These are phyloP conservation scores for Rutstroemia sp. DNA, from an alignment of 2,329 filamentous ascomycete species.

Conservation along the genomic window DNA sequence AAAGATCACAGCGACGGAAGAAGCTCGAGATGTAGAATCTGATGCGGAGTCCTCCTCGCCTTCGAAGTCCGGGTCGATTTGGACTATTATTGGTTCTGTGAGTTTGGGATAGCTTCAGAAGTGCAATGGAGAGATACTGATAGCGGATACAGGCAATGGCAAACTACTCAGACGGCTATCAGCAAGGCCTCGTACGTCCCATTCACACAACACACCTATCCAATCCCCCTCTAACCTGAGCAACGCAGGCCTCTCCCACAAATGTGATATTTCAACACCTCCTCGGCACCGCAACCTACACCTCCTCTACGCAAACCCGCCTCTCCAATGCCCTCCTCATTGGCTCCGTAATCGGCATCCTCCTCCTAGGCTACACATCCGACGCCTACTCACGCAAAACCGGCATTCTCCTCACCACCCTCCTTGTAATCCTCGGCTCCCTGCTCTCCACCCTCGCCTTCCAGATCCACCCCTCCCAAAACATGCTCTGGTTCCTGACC, in stretches of 20 bases:
- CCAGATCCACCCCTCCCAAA: conserved; percentile 24
- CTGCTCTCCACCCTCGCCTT: conserved; percentile 18
- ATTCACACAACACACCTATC: neutral
- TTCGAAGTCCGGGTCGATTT: neutral
- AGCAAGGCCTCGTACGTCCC: conserved; percentile 1
- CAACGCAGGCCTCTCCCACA: conserved; percentile 24
- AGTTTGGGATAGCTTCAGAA: neutral
- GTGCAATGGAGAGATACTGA: neutral
- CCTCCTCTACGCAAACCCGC: conserved; percentile 26
- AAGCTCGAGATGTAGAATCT: neutral
- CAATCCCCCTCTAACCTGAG: neutral
- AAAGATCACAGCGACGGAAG: neutral
- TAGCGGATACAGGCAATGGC: neutral
- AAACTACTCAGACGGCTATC: conserved; percentile 7
- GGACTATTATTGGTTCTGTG: conserved; percentile 7
- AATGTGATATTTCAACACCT: conserved; percentile 30
- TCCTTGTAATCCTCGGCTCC: conserved; percentile 27
- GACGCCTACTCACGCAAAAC: conserved; percentile 30
- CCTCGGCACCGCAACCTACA: conserved; percentile 25
- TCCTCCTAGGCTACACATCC: conserved; percentile 28
- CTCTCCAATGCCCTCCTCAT: conserved; percentile 30
- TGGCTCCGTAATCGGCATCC: conserved; percentile 29
- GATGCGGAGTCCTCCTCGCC: neutral
- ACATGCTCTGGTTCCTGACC: conserved; percentile 34
- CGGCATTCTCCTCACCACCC: conserved; percentile 29